Conservation (phyloP, 257 asterid genomes). For the Paraleonurus japonicus region DNA sequence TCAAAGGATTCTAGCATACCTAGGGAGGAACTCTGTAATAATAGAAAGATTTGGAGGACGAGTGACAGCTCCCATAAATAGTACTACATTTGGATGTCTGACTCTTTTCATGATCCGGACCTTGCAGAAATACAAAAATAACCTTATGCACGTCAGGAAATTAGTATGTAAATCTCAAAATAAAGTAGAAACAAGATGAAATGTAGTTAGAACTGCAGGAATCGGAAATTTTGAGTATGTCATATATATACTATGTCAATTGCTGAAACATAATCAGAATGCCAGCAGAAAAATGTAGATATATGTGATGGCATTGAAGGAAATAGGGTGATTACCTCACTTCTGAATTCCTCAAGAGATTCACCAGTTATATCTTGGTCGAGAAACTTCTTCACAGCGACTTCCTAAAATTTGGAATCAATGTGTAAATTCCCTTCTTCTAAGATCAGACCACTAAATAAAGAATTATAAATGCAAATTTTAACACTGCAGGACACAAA, state of each 20-base stretch:
- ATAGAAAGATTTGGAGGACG: slow-evolving; percentile 97
- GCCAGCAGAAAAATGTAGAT: background rate
- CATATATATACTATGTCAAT: background rate
- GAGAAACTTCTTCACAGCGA: slow-evolving; percentile 92
- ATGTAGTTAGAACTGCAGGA: slow-evolving; percentile 17
- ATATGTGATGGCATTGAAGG: background rate
- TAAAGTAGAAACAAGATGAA: background rate
- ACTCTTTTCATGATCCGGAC: slow-evolving; percentile 81
- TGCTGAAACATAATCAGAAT: background rate
- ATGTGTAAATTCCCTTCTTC: slow-evolving; percentile 22
- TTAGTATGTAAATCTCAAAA: background rate
- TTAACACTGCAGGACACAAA: background rate
- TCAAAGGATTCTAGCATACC: slow-evolving; percentile 50
- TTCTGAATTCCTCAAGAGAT: slow-evolving; percentile 92
- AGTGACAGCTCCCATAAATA: slow-evolving; percentile 97
- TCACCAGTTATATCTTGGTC: slow-evolving; percentile 88
- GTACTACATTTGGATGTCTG: slow-evolving; percentile 94
- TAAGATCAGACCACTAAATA: slow-evolving; percentile 16
- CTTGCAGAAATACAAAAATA: slow-evolving; percentile 45
- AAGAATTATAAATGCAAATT: slow-evolving; percentile 15
- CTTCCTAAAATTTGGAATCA: slow-evolving; percentile 65
- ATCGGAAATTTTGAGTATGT: slow-evolving; percentile 3
- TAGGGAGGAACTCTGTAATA: slow-evolving; percentile 90
- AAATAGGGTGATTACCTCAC: slow-evolving; percentile 65
- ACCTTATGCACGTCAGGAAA: slow-evolving; percentile 24